Percentiles rank a stretch among this genome's conserved stretches.
Conservation (phyloP, 352 stramenopile genomes). For the Blastocystis sp. region DNA sequence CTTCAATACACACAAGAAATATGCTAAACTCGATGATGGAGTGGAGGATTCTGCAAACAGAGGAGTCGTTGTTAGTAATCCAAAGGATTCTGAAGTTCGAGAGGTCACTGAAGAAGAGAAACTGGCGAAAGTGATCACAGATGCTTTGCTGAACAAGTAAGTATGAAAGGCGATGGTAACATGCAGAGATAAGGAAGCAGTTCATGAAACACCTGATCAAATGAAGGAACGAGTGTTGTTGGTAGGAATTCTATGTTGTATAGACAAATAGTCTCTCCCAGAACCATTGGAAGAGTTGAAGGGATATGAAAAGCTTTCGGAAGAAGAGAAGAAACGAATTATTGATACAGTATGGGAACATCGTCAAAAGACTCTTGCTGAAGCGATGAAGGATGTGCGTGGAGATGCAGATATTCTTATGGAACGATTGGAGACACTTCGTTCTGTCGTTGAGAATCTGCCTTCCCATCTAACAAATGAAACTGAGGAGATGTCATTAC, state of each 20-base stretch:
- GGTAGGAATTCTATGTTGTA: neutral
- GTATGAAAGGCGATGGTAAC: neutral
- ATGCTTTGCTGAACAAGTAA: neutral
- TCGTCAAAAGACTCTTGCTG: slow-evolving; percentile 12
- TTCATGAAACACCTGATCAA: neutral
- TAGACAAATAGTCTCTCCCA: slow-evolving; percentile 5
- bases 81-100: neutral
- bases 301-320: neutral
- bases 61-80: neutral
- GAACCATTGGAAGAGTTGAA: slow-evolving; percentile 23
- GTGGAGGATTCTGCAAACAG: neutral
- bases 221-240: slow-evolving; percentile 44
- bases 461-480: neutral
- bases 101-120: slow-evolving; percentile 17
- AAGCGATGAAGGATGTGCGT: slow-evolving; percentile 30
- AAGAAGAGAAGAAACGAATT: slow-evolving; percentile 40
- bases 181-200: neutral
- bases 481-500: neutral
- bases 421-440: neutral
- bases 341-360: slow-evolving; percentile 38
- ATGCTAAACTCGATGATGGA: slow-evolving; percentile 32
- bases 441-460: neutral
- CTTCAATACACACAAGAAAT: slow-evolving; percentile 48
- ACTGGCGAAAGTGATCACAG: slow-evolving; percentile 10
- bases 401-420: slow-evolving; percentile 26